These are phyloP conservation scores for Primulina tabacum DNA, from an alignment of 257 asterid species.

Conservation along the genomic window DNA sequence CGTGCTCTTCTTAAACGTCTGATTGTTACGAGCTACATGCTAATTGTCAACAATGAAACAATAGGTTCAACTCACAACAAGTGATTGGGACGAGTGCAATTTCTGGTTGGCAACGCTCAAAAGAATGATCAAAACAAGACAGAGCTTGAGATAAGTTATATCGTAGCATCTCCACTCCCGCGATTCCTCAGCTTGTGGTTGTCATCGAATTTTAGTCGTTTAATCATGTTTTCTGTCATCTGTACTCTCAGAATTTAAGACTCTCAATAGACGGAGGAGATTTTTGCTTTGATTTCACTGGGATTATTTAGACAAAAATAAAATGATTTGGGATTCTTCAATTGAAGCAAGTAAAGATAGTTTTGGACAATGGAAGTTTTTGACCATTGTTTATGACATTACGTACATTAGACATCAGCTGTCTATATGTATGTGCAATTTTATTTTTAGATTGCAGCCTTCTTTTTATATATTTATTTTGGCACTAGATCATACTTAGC, in stretches of 20 bases:
- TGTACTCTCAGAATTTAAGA: slow-evolving; percentile 41
- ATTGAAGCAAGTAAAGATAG: slow-evolving; percentile 30
- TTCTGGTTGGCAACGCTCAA: slow-evolving; percentile 87
- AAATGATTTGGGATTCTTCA: background rate
- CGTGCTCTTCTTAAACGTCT: background rate
- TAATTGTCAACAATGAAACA: slow-evolving; percentile 14
- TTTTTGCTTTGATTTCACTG: slow-evolving; percentile 27
- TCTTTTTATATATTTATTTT: no score
- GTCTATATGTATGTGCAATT: slow-evolving; percentile 21
- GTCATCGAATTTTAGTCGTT: slow-evolving; percentile 29
- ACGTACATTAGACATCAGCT: slow-evolving; percentile 40
- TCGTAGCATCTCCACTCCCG: background rate
- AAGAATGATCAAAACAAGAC: slow-evolving; percentile 87
- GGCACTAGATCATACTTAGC: background rate
- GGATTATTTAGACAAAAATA: slow-evolving; percentile 32
- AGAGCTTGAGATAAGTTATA: slow-evolving; percentile 56
- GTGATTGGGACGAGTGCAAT: slow-evolving; percentile 99
- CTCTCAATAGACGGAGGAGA: background rate
- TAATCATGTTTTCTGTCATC: slow-evolving; percentile 29
- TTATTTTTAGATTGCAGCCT: slow-evolving; percentile 17
- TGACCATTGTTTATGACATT: slow-evolving; percentile 33
- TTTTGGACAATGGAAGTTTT: slow-evolving; percentile 37
- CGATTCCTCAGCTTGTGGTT: slow-evolving; percentile 18
- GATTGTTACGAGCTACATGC: slow-evolving; percentile 4
- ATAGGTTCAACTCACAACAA: slow-evolving; percentile 84